These are phyloP conservation scores for Penicillium maclennaniae DNA, from an alignment of 495 filamentous ascomycete species.

Conservation along the genomic window DNA sequence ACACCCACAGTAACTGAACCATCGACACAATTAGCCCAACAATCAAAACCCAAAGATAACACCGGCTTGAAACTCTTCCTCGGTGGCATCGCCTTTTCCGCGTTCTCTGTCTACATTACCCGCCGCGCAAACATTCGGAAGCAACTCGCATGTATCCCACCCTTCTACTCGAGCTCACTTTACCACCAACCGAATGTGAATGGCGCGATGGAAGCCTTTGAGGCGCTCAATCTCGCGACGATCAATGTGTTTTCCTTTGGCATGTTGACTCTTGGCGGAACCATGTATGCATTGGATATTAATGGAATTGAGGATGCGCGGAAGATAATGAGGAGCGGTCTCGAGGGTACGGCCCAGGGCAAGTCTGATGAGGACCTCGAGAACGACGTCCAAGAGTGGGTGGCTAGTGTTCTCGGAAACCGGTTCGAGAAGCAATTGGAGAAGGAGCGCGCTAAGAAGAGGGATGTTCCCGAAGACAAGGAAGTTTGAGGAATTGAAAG, in stretches of 20 bases:
- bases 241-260: slow-evolving; percentile 69
- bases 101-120: slow-evolving; percentile 64
- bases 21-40: slow-evolving; percentile 12
- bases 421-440: slow-evolving; percentile 43
- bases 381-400: slow-evolving; percentile 67
- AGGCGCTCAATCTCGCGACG: slow-evolving; percentile 80
- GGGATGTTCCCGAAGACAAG: slow-evolving; percentile 7
- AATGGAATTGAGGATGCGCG: slow-evolving; percentile 66
- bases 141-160: slow-evolving; percentile 50
- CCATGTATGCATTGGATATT: slow-evolving; percentile 68
- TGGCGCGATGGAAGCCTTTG: slow-evolving; percentile 62
- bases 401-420: slow-evolving; percentile 57
- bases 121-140: slow-evolving; percentile 61
- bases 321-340: slow-evolving; percentile 45
- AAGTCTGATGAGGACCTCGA: slow-evolving; percentile 56
- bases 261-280: slow-evolving; percentile 64
- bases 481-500: slow-evolving; percentile 5
- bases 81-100: slow-evolving; percentile 69
- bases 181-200: slow-evolving; percentile 44
- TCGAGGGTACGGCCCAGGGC: slow-evolving; percentile 37
- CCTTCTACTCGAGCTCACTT: slow-evolving; percentile 60
- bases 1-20: slow-evolving; percentile 10
- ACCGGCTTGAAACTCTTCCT: slow-evolving; percentile 55
- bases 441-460: slow-evolving; percentile 32
- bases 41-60: slow-evolving; percentile 12